Percentiles rank a stretch among this genome's conserved stretches.
These are phyloP conservation scores for Heterobasidion parviporum DNA, from an alignment of 1,284 basidiomycete species.

Conservation along the genomic window DNA sequence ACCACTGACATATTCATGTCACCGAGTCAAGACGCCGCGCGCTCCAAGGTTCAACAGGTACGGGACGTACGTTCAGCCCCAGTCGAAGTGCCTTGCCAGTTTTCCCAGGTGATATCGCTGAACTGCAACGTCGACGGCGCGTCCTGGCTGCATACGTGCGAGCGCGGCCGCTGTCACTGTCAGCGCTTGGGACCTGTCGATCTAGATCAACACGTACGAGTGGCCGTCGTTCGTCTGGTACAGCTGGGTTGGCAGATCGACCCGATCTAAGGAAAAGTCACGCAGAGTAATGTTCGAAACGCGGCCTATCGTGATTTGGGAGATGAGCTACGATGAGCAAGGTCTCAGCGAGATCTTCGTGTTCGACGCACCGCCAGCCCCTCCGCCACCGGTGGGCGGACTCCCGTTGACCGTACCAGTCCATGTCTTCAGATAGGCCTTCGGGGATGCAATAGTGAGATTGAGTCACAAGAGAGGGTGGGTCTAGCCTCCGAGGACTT, in stretches of 20 bases:
- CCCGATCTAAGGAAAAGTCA: constrained; percentile 39
- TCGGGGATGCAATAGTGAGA: constrained; percentile 1
- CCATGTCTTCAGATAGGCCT: constrained; percentile 65
- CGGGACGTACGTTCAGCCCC: constrained; percentile 31
- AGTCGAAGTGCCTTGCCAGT: constrained; percentile 41
- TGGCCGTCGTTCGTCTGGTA: constrained; percentile 47
- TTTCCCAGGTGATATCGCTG: constrained; percentile 35
- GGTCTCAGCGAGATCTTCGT: not conserved
- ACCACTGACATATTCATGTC: constrained; percentile 29
- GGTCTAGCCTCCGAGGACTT: constrained; percentile 8
- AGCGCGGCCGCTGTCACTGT: not conserved
- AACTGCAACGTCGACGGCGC: constrained; percentile 42
- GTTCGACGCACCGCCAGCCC: constrained; percentile 33
- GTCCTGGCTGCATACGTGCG: constrained; percentile 31
- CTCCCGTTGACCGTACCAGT: constrained; percentile 43
- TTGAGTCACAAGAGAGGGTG: constrained; percentile 7
- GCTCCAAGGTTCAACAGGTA: not conserved
- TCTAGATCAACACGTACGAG: constrained; percentile 24
- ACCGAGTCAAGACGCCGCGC: not conserved
- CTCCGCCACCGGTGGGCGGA: constrained; percentile 59
- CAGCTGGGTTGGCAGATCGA: constrained; percentile 37
- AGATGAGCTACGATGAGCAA: not conserved
- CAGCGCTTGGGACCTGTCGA: not conserved
- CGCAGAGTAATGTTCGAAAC: constrained; percentile 41
- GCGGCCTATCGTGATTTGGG: constrained; percentile 25